Evolutionary conservation across 805 yeast species (phyloP).

Genomic region (Candida sithepensis): DNA sequence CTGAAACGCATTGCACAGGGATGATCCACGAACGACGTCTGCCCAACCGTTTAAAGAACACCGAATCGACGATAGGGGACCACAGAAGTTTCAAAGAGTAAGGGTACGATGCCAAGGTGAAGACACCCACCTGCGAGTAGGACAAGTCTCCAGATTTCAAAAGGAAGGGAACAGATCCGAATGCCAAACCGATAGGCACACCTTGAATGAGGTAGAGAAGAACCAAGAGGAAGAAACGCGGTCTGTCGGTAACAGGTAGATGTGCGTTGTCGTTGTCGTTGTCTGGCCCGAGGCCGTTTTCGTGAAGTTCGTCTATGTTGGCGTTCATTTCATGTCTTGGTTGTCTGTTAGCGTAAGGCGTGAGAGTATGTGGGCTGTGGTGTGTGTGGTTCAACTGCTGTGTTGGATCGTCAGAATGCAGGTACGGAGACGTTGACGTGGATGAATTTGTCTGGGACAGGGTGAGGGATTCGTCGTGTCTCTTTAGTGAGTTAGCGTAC

Average conservation of each 20-base stretch:
- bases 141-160: slow-evolving; percentile 72
- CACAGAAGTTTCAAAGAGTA: slow-evolving; percentile 88
- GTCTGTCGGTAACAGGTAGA: slow-evolving; percentile 49
- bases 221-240: slow-evolving; percentile 71
- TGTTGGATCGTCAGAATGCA: slow-evolving; percentile 6
- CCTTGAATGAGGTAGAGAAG: slow-evolving; percentile 85
- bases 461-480: slow-evolving; percentile 16
- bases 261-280: slow-evolving; percentile 9
- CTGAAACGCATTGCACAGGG: slow-evolving; percentile 84
- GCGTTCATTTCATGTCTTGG: not conserved
- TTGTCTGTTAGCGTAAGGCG: slow-evolving; percentile 1
- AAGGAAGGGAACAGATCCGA: slow-evolving; percentile 90
- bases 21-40: slow-evolving; percentile 91
- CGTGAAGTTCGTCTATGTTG: not conserved
- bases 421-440: slow-evolving; percentile 15
- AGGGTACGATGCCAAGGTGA: slow-evolving; percentile 91
- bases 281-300: not conserved
- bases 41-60: slow-evolving; percentile 65
- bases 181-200: slow-evolving; percentile 93
- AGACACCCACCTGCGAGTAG: slow-evolving; percentile 86
- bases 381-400: not conserved
- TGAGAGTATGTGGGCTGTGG: not conserved
- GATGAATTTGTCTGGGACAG: slow-evolving; percentile 2
- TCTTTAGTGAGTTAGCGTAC: slow-evolving; percentile 15
- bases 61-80: slow-evolving; percentile 95